phyloP scores from a whole-genome alignment of 202 grass and related monocot genomes.

The Saccharum hybrid region DNA sequence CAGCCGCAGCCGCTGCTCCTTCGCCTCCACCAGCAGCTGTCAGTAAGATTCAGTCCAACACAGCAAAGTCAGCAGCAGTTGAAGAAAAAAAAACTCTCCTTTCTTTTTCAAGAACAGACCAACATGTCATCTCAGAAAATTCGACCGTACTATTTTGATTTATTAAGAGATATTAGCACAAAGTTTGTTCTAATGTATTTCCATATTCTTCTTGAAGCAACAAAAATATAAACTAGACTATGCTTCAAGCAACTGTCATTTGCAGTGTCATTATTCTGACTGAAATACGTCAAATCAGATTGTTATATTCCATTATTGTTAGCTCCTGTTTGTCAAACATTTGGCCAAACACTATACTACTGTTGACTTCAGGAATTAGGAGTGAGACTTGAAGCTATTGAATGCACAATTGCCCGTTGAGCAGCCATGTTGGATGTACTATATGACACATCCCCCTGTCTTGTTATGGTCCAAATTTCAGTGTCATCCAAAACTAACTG shows the following conservation, averaged over 20 bases:
- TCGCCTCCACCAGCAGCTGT: constrained; percentile 77
- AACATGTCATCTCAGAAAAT: not conserved
- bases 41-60: not conserved
- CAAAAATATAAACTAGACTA: not conserved
- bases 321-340: constrained; percentile 28
- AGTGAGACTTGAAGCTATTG: not conserved
- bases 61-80: not conserved
- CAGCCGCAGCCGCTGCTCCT: constrained; percentile 39
- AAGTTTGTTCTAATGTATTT: not conserved
- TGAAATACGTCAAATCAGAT: not conserved
- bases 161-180: not conserved
- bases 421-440: not conserved
- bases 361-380: constrained; percentile 19
- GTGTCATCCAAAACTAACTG: not conserved
- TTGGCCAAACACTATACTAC: constrained; percentile 43
- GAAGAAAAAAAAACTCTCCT: not conserved
- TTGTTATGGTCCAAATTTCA: not conserved
- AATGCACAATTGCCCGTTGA: not conserved
- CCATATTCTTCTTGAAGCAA: not conserved
- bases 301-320: not conserved
- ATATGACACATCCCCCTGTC: not conserved
- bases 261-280: not conserved
- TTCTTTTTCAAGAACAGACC: not conserved
- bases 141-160: not conserved
- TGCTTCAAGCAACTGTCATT: not conserved